These are phyloP conservation scores for Fusarium sp. DNA, from an alignment of 2,329 filamentous ascomycete genomes.

Conservation along the genomic window DNA sequence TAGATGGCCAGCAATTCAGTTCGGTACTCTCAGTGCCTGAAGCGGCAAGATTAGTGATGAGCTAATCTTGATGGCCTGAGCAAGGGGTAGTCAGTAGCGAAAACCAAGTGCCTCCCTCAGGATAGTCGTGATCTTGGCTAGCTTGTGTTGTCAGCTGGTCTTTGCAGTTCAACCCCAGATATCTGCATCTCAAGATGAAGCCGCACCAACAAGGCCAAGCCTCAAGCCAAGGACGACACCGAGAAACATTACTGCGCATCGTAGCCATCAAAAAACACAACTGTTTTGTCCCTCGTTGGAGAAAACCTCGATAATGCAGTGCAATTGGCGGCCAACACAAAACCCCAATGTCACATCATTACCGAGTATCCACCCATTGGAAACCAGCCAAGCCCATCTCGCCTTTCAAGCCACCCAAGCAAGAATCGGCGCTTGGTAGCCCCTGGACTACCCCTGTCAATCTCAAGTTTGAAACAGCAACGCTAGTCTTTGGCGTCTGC, in stretches of 20 bases:
- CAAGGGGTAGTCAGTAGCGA: slow-evolving; percentile 3
- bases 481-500: slow-evolving; percentile 35
- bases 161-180: slow-evolving; percentile 21
- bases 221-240: slow-evolving; percentile 1
- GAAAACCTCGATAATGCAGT: slow-evolving; percentile 8
- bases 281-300: slow-evolving; percentile 19
- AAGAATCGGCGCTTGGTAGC: slow-evolving; percentile 36
- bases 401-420: slow-evolving; percentile 11
- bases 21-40: slow-evolving; percentile 19
- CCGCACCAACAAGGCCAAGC: slow-evolving; percentile 1
- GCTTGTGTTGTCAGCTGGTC: slow-evolving; percentile 11
- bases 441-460: slow-evolving; percentile 31
- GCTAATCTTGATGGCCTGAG: slow-evolving; percentile 2
- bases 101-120: slow-evolving; percentile 14
- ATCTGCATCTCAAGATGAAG: slow-evolving; percentile 7
- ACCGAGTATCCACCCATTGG: slow-evolving; percentile 33
- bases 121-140: background rate
- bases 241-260: slow-evolving; percentile 17
- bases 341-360: slow-evolving; percentile 30
- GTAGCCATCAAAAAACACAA: slow-evolving; percentile 14
- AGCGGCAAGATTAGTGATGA: slow-evolving; percentile 24
- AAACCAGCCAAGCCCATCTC: slow-evolving; percentile 35
- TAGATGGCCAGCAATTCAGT: slow-evolving; percentile 3
- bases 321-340: slow-evolving; percentile 28
- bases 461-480: slow-evolving; percentile 35